Base-by-base conservation (phyloP, 257 asterid species). In the Prunella vulgaris region DNA sequence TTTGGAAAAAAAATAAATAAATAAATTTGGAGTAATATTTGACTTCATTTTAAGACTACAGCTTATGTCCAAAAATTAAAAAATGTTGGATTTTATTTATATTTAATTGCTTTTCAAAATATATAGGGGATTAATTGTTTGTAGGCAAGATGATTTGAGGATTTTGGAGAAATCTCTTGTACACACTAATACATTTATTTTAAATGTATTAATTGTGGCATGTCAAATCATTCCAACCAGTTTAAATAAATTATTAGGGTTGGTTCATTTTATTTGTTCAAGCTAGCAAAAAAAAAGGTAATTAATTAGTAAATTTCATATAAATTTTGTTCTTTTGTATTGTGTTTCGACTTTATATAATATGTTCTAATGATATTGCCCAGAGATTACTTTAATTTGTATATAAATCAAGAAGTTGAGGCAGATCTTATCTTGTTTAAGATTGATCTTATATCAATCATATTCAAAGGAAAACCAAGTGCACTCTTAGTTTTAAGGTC, bases 351-450 rank as follows among this genome's bases (percentile, higher is more conserved):
- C 9, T 8, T 37, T 37, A 10, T 37, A 10, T 37, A 37, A 9
- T 9, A 37, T 37, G 33, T 9, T 9, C 44, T 37, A 37, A 37
- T 37, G 14, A 37, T 9, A 37, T 9, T 2, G 14, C 42, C 38
- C 1, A 1, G 38, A 7, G 7, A 33, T 12, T 46, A 46, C 12
- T 48, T 48, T 48, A n/a, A 12, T 48, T 48, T 6, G 15, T 49
- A 15, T 15, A 15, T 18, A 49, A 49, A 15, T 49, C 49, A 64
- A 53, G 13, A 69, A 28, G 46, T 22, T 25, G 51, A 22, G 18
- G 13, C 27, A 71, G 25, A 69, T 66, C 74, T 66, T 66, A 71
- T 71, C 71, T 77, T 17, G 27, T 66, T 56, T 72, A 58, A 27
- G 54, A 32, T 61, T 61, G 14, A 48, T 18, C 10, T n/a, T 38